Percentiles rank a stretch among this genome's conserved stretches.
phyloP scores from a whole-genome alignment of 2,329 filamentous ascomycete species.

The Cladosporium phlei region DNA sequence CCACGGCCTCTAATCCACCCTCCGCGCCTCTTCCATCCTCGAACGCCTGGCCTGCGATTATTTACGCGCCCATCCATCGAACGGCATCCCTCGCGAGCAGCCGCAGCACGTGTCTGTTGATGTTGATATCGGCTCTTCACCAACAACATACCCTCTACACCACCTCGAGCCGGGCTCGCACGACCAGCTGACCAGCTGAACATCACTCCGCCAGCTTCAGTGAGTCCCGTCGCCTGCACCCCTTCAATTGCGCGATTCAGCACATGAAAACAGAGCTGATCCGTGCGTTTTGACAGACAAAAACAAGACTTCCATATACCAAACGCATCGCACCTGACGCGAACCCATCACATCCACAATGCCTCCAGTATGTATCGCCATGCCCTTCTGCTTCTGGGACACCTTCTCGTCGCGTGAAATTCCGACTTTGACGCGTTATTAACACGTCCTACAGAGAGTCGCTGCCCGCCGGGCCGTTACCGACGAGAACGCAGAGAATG shows the following conservation, averaged over 20 bases:
- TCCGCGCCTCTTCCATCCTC: conserved; percentile 17
- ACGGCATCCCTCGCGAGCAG: conserved; percentile 18
- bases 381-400: conserved; percentile 18
- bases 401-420: conserved; percentile 21
- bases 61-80: conserved; percentile 16
- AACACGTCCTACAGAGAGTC: conserved; percentile 55
- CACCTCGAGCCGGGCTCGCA: conserved; percentile 21
- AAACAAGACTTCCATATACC: conserved; percentile 16
- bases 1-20: conserved; percentile 10
- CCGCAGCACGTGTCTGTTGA: conserved; percentile 26
- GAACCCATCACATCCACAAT: conserved; percentile 27
- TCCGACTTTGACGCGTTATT: conserved; percentile 21
- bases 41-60: conserved; percentile 18
- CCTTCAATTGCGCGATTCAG: conserved; percentile 7
- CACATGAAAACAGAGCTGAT: conserved; percentile 24
- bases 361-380: conserved; percentile 32
- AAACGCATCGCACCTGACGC: conserved; percentile 19
- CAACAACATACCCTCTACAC: conserved; percentile 21
- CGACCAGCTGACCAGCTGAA: conserved; percentile 17
- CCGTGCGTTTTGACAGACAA: conserved; percentile 23
- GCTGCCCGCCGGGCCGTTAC: conserved; percentile 66
- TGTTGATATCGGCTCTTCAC: conserved; percentile 24
- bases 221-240: conserved; percentile 11
- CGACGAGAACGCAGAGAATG: conserved; percentile 94
- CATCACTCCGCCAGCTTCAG: conserved; percentile 16